These are phyloP conservation scores for Saccharum officinarum DNA, from an alignment of 176 grass and related monocot species.

Conservation along the genomic window DNA sequence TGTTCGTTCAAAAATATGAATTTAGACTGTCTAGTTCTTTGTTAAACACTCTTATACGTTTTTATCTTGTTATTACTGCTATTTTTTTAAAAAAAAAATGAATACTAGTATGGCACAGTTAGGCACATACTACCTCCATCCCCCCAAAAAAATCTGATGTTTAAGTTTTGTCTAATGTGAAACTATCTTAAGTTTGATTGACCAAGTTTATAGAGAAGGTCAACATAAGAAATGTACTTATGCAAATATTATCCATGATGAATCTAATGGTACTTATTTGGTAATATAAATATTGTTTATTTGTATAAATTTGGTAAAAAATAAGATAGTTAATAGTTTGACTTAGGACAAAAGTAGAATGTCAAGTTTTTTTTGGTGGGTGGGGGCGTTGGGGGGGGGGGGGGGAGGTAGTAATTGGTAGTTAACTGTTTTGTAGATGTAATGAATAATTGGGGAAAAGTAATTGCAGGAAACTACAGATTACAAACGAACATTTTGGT, in stretches of 20 bases:
- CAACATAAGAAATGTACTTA: background rate
- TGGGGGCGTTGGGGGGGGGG: too few relatives aligned
- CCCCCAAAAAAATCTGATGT: background rate
- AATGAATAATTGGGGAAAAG: background rate
- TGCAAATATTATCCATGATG: background rate
- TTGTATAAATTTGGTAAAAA: too few relatives aligned
- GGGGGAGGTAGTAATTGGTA: background rate
- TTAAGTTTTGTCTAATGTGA: background rate
- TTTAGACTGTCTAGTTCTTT: background rate
- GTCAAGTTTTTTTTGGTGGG: too few relatives aligned
- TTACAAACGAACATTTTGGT: background rate
- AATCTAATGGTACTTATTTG: background rate
- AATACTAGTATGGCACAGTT: background rate
- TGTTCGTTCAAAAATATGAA: background rate
- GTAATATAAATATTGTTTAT: too few relatives aligned
- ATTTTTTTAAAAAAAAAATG: background rate
- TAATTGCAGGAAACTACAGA: background rate
- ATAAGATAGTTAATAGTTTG: too few relatives aligned
- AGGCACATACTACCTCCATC: background rate
- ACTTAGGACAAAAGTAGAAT: too few relatives aligned
- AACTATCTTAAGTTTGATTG: background rate
- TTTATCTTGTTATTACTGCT: background rate
- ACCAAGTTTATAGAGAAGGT: too few relatives aligned
- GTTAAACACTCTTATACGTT: background rate
- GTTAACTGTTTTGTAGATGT: background rate